Evolutionary conservation across 768 basidiomycete species (phyloP), one percentile per base, ranked within the genome.

Genomic region (Tricholoma terreum): DNA sequence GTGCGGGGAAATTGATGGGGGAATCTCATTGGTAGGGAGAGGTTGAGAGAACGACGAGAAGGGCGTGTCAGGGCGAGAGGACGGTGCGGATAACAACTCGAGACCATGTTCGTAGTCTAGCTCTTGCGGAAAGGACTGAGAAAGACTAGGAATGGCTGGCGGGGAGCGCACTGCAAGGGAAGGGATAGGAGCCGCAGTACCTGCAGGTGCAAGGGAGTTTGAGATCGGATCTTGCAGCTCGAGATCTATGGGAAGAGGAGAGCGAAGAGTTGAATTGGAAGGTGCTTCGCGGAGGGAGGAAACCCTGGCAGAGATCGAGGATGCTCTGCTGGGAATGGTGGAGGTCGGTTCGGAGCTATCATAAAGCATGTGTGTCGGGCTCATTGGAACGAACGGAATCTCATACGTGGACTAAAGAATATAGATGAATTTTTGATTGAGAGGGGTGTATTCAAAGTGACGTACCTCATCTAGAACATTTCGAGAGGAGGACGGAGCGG

Each of bases 391-490:
- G 63, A 78, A 81, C 5, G 81, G 73, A 45, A 83, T 73, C 19
- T 69, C 63, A 1, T 73, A 62, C 57, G 79, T 78, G 2, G 80
- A 77, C 83, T 84, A 61, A 9, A 33, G 22, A 35, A 52, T 15
- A 34, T 43, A 43, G 42, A 59, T 40, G 53, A 42, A 49, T 56
- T n/a, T 31, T 43, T 58, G 8, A 34, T 50, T 2, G 43, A 8
- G 46, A 40, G 22, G 48, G 52, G 54, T 4, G 38, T 22, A 57
- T 36, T 58, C 34, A 45, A 50, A 58, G 48, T 6, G 50, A 61
- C 71, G 51, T 55, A 84, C 85, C 78, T 84, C 81, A 49, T 81
- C 79, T 54, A 83, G 63, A 8, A 74, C 62, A 57, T 65, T 65
- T 61, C 54, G 63, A 59, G 59, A 67, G 49, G 55, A 58, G 54